phyloP scores from a whole-genome alignment of 495 filamentous ascomycete species.

The Amniculicola lignicola region DNA sequence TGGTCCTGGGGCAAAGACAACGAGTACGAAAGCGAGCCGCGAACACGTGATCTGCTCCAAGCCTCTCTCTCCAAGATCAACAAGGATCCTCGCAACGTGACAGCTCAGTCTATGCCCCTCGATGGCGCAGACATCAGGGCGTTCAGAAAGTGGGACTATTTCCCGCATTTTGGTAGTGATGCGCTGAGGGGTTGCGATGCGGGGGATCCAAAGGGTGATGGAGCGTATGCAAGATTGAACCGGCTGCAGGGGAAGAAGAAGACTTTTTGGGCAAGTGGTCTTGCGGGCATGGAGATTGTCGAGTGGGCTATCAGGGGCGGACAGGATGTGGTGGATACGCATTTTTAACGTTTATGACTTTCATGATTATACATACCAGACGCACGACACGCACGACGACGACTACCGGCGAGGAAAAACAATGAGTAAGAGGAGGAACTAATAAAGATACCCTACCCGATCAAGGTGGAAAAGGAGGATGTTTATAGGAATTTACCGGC shows the following conservation, averaged over 20 bases:
- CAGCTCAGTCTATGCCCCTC: constrained; percentile 5
- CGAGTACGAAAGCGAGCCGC: constrained; percentile 13
- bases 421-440: no score
- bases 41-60: constrained; percentile 18
- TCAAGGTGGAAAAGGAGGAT: no score
- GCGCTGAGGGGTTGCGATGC: constrained; percentile 10
- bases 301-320: constrained; percentile 31
- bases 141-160: constrained; percentile 36
- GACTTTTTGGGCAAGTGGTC: constrained; percentile 28
- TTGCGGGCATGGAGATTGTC: constrained; percentile 30
- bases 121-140: constrained; percentile 10
- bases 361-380: no score
- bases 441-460: no score
- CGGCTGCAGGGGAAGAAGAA: constrained; percentile 29
- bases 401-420: no score
- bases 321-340: constrained; percentile 28
- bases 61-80: constrained; percentile 29
- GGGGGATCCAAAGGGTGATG: no score
- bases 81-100: constrained; percentile 29
- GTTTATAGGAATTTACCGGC: no score
- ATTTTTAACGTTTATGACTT: no score
- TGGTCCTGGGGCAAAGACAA: constrained; percentile 31
- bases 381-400: no score
- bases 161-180: constrained; percentile 28
- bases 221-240: constrained; percentile 26